Percentiles rank a stretch among this genome's conserved stretches.
phyloP scores from a whole-genome alignment of 257 asterid genomes.

The Solanum clarkiae region DNA sequence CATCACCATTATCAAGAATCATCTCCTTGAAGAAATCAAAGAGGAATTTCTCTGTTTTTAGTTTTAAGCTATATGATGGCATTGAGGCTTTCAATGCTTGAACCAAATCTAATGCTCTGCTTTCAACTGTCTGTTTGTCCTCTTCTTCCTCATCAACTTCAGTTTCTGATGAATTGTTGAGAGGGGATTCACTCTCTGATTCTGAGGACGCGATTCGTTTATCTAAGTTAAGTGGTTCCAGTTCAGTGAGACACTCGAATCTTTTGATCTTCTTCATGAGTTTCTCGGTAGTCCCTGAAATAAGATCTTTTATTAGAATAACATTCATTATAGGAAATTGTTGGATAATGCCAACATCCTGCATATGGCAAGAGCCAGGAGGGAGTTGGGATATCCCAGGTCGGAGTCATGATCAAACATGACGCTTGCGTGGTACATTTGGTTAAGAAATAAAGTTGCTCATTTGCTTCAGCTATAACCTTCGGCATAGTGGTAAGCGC shows the following conservation, averaged over 20 bases:
- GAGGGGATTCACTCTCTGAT: slow-evolving; percentile 33
- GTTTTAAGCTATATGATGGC: slow-evolving; percentile 19
- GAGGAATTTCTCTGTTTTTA: slow-evolving; percentile 27
- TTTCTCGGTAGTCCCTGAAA: slow-evolving; percentile 47
- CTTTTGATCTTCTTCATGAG: slow-evolving; percentile 43
- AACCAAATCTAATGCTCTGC: slow-evolving; percentile 19
- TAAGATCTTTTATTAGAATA: neutral
- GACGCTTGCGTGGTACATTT: accelerated
- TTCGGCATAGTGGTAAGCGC: too few species aligned
- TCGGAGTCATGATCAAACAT: too few species aligned
- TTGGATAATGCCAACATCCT: too few species aligned
- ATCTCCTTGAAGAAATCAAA: slow-evolving; percentile 49
- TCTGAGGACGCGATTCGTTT: slow-evolving; percentile 28
- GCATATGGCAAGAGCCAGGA: neutral
- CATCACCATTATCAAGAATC: neutral
- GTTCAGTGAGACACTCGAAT: slow-evolving; percentile 47
- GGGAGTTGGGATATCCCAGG: too few species aligned
- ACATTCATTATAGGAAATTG: too few species aligned
- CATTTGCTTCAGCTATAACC: too few species aligned
- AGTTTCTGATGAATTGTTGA: neutral
- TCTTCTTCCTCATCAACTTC: slow-evolving; percentile 14
- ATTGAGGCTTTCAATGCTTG: slow-evolving; percentile 16
- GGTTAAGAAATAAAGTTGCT: too few species aligned
- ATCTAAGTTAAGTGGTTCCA: slow-evolving; percentile 51
- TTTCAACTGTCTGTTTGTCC: slow-evolving; percentile 2